Evolutionary conservation across 2,329 filamentous ascomycete genomes (phyloP).

Genomic region (Microdochium paspali): DNA sequence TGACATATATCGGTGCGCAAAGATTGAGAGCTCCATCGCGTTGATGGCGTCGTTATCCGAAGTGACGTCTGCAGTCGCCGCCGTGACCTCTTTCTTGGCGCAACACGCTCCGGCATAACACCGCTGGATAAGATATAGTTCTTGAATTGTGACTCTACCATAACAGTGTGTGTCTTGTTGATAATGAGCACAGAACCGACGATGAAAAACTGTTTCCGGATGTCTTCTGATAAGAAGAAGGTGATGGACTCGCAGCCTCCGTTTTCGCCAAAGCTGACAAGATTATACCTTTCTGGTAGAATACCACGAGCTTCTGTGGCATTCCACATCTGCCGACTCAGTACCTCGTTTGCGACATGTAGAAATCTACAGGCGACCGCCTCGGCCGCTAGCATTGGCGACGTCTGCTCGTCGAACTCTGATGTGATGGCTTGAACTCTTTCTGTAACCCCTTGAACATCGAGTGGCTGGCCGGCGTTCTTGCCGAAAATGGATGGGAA

Average conservation of each 20-base stretch:
- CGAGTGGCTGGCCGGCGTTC: conserved; percentile 14
- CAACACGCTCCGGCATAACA: neutral
- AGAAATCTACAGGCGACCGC: conserved; percentile 61
- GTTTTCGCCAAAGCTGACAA: conserved; percentile 52
- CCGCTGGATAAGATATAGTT: neutral
- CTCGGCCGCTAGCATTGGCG: conserved; percentile 16
- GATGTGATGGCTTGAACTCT: conserved; percentile 30
- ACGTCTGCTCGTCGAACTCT: conserved; percentile 27
- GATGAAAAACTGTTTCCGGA: neutral
- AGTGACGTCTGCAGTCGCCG: neutral
- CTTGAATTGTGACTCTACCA: neutral
- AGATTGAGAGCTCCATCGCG: conserved; percentile 62
- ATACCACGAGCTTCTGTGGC: conserved; percentile 39
- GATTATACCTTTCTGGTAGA: conserved; percentile 18
- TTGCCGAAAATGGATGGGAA: conserved; percentile 52
- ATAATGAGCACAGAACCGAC: neutral
- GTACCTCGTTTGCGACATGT: conserved; percentile 67
- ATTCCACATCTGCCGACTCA: conserved; percentile 64
- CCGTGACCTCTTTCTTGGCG: neutral
- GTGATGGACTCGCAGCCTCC: conserved; percentile 40
- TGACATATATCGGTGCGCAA: conserved; percentile 74
- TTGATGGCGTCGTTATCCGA: neutral
- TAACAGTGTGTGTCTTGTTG: neutral
- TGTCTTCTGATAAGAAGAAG: too few relatives aligned
- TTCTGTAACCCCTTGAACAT: conserved; percentile 25